Evolutionary conservation across 139 green algal genomes (phyloP), one percentile per base, ranked within the genome.

Genomic region (Picochlorum costavermella): DNA sequence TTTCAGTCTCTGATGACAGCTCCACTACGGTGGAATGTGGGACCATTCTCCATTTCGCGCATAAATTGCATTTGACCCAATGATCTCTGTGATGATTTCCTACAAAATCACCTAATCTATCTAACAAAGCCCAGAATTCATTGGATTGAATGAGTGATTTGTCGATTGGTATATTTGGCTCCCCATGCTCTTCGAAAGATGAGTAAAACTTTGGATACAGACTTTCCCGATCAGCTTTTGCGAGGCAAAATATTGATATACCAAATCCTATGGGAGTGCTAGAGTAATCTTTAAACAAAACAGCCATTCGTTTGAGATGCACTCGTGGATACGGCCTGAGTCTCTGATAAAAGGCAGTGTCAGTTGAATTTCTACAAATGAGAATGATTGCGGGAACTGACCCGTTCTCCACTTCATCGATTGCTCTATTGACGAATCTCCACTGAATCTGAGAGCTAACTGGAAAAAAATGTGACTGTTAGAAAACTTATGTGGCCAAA

Each of bases 401-500:
- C 50, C 72, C 82, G 56, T 83, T 86, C 73, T 95, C 88, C 26
- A 95, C 88, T 67, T 92, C 87, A 46, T 95, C 85, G 23, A 95
- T 91, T 30, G 87, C 87, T 6, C 88, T 50, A 60, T 84, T 81
- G 20, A 95, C 84, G 75, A 95, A 95, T n/a, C 86, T 72, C 88
- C 88, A 95, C 68, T 88, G 82, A 3, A 83, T 68, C 68, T 86
- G 70, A 49, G 70, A 28, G 14, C 26, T 44, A 14, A 37, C 50
- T 59, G 25, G 6, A 59, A 33, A 14, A 28, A 36, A 4, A 53
- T 45, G 6, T 5, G 13, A 30, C 5, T 29, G 58, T 31, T 49
- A 53, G 56, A 11, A 10, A 45, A 61, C 4, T 55, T 14, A 23
- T 4, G 6, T 23, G n/a, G 17, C 48, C 17, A 55, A 55, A 20